Base-by-base conservation (phyloP, 257 asterid species). In the Capsicum baccatum region DNA sequence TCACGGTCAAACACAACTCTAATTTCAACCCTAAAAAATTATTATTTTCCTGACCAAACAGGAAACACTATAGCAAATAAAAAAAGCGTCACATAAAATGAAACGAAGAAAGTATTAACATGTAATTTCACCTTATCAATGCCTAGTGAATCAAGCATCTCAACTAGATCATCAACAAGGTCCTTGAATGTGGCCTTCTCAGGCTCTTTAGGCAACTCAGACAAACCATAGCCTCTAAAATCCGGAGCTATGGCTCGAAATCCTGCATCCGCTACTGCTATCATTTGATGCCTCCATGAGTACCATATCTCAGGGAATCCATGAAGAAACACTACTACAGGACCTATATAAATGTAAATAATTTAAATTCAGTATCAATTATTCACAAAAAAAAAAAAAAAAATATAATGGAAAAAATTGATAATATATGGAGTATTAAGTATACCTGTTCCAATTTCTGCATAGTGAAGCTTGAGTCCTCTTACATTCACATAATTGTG, bases 201-300 rank as follows among this genome's bases (percentile, higher is more conserved):
- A 10, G 92, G 92, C 62, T 88, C 86, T 12, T 80, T 84, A 1
- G 92, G 90, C 17, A 84, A 86, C 52, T 90, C 90, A 47, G 92
- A 92, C 33, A 91, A 73, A 35, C 92, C 96, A 79, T 89, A 92
- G 3, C 96, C 96, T 90, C 96, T 87, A 85, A 80, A 89, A 81
- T 92, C 93, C 4, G 86, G 88, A 11, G 96, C 91, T 42, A 91
- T 83, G 5, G 86, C 96, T 69, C 93, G 76, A 87, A 79, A 91
- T 12, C 92, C 92, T 37, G 92, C 90, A 1, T 73, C 52, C 50
- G 91, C 88, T 14, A 85, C 87, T 70, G 89, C 87, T 11, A 85
- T 70, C 89, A 91, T 86, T 81, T 89, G 93, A 85, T 91, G 89
- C 50, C 93, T 87, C 92, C 93, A 91, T 3, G 90, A 82, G 87